Percentiles rank a stretch among this genome's conserved stretches.
Evolutionary conservation across 768 basidiomycete species (phyloP).

Genomic region (Sistotremastrum niveocremeum): DNA sequence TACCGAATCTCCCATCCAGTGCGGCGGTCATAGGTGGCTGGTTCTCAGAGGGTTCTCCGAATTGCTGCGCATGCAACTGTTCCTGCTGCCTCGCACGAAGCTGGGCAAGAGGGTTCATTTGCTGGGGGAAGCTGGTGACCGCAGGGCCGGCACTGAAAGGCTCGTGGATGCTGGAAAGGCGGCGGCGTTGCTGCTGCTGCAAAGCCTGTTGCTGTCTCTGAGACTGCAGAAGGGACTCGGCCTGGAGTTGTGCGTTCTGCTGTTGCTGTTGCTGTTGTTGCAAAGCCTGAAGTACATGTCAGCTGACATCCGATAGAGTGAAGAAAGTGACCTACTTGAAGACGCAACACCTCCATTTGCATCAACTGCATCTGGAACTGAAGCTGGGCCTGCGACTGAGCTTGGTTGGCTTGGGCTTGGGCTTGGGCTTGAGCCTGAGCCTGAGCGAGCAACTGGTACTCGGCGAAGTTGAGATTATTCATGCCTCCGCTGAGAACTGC

Average conservation of each 20-base stretch:
- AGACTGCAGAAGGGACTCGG: conserved; percentile 8
- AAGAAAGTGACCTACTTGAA: conserved; percentile 44
- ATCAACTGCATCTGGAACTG: conserved; percentile 75
- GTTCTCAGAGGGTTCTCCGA: conserved; percentile 30
- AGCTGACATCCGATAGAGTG: conserved; percentile 2
- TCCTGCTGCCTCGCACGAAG: conserved; percentile 58
- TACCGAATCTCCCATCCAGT: conserved; percentile 63
- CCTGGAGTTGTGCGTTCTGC: conserved; percentile 11
- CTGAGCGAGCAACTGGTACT: conserved; percentile 17
- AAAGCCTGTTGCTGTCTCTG: conserved; percentile 22
- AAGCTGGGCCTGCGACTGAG: conserved; percentile 30
- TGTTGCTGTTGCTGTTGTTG: conserved; percentile 39
- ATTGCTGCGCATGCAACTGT: conserved; percentile 46
- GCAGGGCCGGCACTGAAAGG: conserved; percentile 68
- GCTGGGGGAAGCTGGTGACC: conserved; percentile 47
- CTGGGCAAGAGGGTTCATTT: conserved; percentile 32
- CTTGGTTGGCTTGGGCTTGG: conserved; percentile 31
- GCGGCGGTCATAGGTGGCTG: conserved; percentile 72
- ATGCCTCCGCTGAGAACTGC: conserved; percentile 15
- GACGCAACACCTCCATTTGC: conserved; percentile 68
- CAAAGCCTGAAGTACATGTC: conserved; percentile 27
- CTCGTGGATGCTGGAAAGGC: conserved; percentile 33
- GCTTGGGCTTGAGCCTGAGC: conserved; percentile 23
- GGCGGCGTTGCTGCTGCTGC: conserved; percentile 33
- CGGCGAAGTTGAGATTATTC: conserved; percentile 37